Base-by-base conservation (phyloP, 164 flowering plant species). In the Magnolia officinalis region DNA sequence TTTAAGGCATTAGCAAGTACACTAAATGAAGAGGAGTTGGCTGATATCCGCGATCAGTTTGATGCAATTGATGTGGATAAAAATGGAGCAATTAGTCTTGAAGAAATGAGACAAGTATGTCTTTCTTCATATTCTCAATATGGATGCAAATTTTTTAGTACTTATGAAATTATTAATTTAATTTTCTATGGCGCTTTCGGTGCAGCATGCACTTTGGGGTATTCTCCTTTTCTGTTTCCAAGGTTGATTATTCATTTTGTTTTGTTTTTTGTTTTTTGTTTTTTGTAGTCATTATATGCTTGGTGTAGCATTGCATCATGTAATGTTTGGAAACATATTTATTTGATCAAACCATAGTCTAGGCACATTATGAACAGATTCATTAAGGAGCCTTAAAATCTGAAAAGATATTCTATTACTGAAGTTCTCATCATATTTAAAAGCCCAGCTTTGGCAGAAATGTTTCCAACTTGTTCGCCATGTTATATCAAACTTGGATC, bases 31-130 rank as follows among this genome's bases (percentile, higher is more conserved):
- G 90, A 88, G 70, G 99, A 96, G 86, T 78, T 94, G 18, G 81
- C 97, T 74, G 91, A 88, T 83, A 87, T 96, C 26, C 76, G 86
- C 23, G 99, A 96, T 85, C 99, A 96, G 72, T 96, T 96, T 84
- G 93, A 90, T 88, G 98, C 98, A 29, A 96, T 94, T 77, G 99
- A 96, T 81, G 92, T 89, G 59, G 99, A 96, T 81, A 92, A 89
- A 86, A 96, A 86, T 84, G 99, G 99, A n/a, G 74, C 89, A 71
- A 96, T 96, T 71, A 96, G 97, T 79, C 96, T 94, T 78, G 99
- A 96, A 79, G 99, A 96, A 86, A 96, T 96, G 99, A 91, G 94
- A 89, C 95, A 90, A 80, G 99, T 92, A 80, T 71, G 72, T 55
- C 31, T 65, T 66, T 67, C 14, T 68, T 68, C 71, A 67, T 37